Conservation (phyloP, 129 eudicot species). For the Arctium lappa region DNA sequence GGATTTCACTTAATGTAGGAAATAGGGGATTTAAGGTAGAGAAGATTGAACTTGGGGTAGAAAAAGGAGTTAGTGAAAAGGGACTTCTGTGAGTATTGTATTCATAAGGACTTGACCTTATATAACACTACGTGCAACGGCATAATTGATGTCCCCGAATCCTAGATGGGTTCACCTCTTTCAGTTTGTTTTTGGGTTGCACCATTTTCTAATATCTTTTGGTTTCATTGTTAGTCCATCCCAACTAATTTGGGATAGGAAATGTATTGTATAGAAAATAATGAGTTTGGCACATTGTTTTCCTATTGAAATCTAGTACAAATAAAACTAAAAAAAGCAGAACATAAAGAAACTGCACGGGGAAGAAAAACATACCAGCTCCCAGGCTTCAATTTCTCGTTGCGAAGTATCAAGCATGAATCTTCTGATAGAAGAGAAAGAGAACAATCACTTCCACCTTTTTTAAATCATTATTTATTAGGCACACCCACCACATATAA, state of each 20-base stretch:
- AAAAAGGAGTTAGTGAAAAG: no score
- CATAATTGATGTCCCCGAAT: no score
- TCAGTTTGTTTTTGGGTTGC: no score
- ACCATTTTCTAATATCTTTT: neutral
- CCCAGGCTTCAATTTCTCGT: slow-evolving; percentile 72
- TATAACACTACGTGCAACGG: no score
- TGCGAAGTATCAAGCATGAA: slow-evolving; percentile 43
- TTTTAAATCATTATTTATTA: neutral
- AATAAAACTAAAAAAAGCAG: neutral
- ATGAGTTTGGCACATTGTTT: neutral
- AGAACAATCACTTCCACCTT: neutral
- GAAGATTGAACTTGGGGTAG: no score
- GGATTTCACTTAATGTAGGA: no score
- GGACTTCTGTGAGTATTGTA: no score
- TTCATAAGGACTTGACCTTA: no score
- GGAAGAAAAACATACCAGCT: slow-evolving; percentile 48
- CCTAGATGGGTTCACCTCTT: no score
- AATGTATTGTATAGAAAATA: neutral
- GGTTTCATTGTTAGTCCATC: neutral
- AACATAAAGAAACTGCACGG: neutral
- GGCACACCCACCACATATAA: neutral
- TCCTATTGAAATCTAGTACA: neutral
- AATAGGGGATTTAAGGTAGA: no score
- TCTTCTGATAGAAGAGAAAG: slow-evolving; percentile 38
- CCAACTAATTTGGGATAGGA: neutral